A percentile compares a stretch with the other conserved stretches of the same genome.
These are phyloP conservation scores for Neurospora tetraspora DNA, from an alignment of 495 filamentous ascomycete species.

Conservation along the genomic window DNA sequence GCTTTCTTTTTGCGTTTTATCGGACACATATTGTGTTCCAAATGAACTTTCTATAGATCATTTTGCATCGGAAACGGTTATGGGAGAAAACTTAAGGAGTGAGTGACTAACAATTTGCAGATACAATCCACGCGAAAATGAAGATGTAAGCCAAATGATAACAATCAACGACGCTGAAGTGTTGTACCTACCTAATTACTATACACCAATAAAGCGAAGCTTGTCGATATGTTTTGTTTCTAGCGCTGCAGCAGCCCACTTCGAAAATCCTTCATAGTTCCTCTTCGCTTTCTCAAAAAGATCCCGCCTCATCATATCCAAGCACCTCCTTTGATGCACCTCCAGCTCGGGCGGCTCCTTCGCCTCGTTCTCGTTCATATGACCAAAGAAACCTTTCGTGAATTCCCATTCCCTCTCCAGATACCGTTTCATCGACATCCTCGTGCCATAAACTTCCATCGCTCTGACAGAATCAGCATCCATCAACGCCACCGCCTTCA, in stretches of 20 bases:
- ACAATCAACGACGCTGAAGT: background rate
- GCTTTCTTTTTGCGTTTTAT: background rate
- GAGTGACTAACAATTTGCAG: background rate
- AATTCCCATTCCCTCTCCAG: too few species aligned
- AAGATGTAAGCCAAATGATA: background rate
- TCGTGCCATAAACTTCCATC: too few species aligned
- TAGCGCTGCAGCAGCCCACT: background rate
- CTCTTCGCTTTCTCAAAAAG: background rate
- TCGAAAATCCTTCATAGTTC: background rate
- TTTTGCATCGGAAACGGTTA: background rate
- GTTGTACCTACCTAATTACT: background rate
- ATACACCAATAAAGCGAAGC: background rate
- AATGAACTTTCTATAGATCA: background rate
- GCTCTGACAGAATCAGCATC: too few species aligned
- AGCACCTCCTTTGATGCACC: background rate
- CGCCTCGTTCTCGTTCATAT: too few species aligned
- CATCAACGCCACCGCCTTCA: too few species aligned
- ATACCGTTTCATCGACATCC: too few species aligned
- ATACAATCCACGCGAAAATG: background rate
- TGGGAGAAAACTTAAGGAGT: background rate
- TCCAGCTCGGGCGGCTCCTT: too few species aligned
- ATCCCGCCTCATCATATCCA: background rate
- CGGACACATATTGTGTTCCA: background rate
- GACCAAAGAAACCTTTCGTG: too few species aligned
- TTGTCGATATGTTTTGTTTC: background rate